Base-by-base conservation (phyloP, 257 asterid species). In the Primulina tabacum region DNA sequence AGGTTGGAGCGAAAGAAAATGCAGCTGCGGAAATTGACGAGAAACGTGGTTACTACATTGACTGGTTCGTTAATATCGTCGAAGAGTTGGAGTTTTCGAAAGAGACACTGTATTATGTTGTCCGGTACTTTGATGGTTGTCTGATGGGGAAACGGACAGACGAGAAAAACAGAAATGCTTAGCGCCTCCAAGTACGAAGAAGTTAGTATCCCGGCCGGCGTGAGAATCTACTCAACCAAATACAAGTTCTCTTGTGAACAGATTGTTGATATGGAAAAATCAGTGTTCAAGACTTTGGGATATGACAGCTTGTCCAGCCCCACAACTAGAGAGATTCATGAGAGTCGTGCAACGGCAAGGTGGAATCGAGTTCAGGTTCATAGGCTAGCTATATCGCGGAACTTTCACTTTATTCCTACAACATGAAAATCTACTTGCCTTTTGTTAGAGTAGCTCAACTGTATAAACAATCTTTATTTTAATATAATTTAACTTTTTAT, bases 351-450 rank as follows among this genome's bases (percentile, higher is more conserved):
- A 21, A 21, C 24, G 24, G 34, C 85, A 85, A 73, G 85, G 84
- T 7, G 73, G 77, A 21, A 76, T 74, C 55, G 86, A 80, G 81
- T 76, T 86, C 73, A 89, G 80, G 68, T 81, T 79, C 83, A 65
- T 84, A n/a, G 80, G 83, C 84, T 8, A 76, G 71, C 78, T 86
- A 82, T 72, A 30, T 86, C 0, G 89, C 86, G 5, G 92, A 86
- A 79, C 86, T 86, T 32, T 77, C 89, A 24, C 86, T 86, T 38
- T 64, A 78, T 3, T 85, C 79, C 62, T 82, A 84, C 80, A 68
- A 47, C 26, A 77, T 86, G 82, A 89, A 84, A n/a, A n/a, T 60
- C 57, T 82, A 77, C 61, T 53, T 79, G 10, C 89, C n/a, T n/a
- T n/a, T n/a, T n/a, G n/a, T n/a, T n/a, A n/a, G n/a, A n/a, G n/a